A percentile compares a stretch with the other conserved stretches of the same genome.
These are phyloP conservation scores for Fomes fomentarius DNA, from an alignment of 1,284 basidiomycete species.

Conservation along the genomic window DNA sequence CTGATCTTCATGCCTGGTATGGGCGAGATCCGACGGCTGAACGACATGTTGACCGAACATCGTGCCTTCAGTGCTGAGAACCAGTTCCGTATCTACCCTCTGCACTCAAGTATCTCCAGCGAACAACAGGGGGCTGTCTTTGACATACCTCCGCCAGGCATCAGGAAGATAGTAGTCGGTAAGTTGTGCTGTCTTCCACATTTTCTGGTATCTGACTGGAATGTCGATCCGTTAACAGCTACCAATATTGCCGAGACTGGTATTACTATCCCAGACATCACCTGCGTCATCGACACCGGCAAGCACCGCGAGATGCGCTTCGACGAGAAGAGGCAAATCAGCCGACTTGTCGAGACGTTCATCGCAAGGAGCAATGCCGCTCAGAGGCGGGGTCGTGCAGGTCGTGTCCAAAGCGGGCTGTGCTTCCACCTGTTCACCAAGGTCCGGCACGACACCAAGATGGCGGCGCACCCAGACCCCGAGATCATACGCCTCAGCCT, in stretches of 20 bases:
- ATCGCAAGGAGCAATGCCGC: conserved; percentile 94
- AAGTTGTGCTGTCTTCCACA: conserved; percentile 20
- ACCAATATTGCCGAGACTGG: conserved; percentile 85
- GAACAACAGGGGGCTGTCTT: conserved; percentile 93
- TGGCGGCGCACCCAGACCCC: conserved; percentile 91
- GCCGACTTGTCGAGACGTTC: conserved; percentile 90
- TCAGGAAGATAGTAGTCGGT: conserved; percentile 94
- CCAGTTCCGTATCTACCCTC: conserved; percentile 80
- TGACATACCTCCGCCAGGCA: conserved; percentile 78
- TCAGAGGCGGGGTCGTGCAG: conserved; percentile 90
- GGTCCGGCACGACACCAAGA: conserved; percentile 81
- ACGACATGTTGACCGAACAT: conserved; percentile 84
- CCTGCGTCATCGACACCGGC: conserved; percentile 95
- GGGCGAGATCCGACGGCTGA: conserved; percentile 89
- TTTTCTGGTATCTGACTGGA: neutral
- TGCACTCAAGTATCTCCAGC: conserved; percentile 93
- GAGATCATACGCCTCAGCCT: conserved; percentile 96
- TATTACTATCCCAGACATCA: conserved; percentile 98
- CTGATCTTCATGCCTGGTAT: conserved; percentile 96
- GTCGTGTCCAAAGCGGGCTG: conserved; percentile 89
- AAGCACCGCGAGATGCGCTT: conserved; percentile 96
- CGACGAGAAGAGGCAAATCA: conserved; percentile 97
- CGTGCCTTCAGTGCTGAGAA: conserved; percentile 67
- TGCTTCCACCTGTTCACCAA: conserved; percentile 98
- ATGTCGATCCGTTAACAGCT: conserved; percentile 44